These are phyloP conservation scores for Rhizopus arrhizus DNA, from an alignment of 371 early-diverging fungal species.

Conservation along the genomic window DNA sequence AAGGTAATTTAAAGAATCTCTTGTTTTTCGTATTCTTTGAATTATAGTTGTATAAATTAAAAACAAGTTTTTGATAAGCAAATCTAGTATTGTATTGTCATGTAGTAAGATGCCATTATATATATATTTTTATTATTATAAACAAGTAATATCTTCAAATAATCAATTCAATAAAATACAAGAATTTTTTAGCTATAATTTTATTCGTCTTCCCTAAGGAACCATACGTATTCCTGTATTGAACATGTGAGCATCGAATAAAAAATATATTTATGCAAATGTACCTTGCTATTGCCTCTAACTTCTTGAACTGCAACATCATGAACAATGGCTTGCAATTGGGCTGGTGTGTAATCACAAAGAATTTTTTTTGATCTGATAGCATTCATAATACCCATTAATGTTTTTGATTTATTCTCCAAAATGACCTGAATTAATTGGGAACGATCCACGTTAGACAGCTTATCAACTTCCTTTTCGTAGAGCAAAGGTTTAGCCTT, in stretches of 20 bases:
- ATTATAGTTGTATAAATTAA: no score
- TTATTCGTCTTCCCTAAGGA: background rate
- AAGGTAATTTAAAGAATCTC: no score
- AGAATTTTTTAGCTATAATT: no score
- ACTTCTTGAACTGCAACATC: conserved; percentile 47
- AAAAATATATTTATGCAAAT: background rate
- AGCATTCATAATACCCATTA: conserved; percentile 16
- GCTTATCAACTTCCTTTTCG: conserved; percentile 2
- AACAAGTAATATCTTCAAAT: no score
- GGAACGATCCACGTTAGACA: background rate
- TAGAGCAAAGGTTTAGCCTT: conserved; percentile 1
- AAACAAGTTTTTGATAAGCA: no score
- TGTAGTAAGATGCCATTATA: no score
- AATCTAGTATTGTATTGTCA: no score
- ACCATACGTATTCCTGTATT: conserved; percentile 19
- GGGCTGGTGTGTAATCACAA: conserved; percentile 34
- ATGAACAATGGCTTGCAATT: conserved; percentile 48
- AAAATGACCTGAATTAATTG: conserved; percentile 43
- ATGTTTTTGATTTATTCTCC: conserved; percentile 28
- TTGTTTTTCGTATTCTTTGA: no score
- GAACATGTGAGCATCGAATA: background rate
- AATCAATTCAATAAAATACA: no score
- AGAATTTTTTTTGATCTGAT: conserved; percentile 19
- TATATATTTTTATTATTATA: no score
- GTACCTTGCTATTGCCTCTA: conserved; percentile 43